Base-by-base conservation (phyloP, 23 red algal genomes). In the Cyanidium caldarium region DNA sequence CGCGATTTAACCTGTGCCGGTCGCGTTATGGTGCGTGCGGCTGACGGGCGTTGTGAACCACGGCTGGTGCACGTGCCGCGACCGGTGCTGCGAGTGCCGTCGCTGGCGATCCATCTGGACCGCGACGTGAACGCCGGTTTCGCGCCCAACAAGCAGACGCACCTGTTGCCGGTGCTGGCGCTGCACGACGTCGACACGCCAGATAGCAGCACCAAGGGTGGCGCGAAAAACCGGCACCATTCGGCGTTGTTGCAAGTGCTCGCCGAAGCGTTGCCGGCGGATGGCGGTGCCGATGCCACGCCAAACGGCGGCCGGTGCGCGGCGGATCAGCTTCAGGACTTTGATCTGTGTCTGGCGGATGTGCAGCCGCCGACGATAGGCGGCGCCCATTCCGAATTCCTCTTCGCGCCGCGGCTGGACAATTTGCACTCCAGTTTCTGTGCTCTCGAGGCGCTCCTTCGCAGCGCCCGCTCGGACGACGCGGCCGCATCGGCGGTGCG, bases 1-100 rank as follows among this genome's bases (percentile, higher is more conserved):
- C 79, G 86, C 16, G 86, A 91, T 65, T 72, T 91, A 20, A 91
- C 79, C 25, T 71, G 82, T 2, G 86, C 86, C 0, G 86, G 86
- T 13, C 71, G 86, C 25, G 86, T 91, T 3, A 44, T 91, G 29
- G 51, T 82, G 33, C 66, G 82, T 0, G 37, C 26, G 37, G 0
- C 34, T 13, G 33, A 38, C 0, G 68, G 58, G 7, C 3, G 3
- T 14, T n/a, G 31, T 16, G 42, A 25, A n/a, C 21, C 68, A 35
- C 65, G 65, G 7, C 73, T 91, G n/a, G 79, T 91, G 10, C 69
- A 39, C 17, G 58, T 91, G 0, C 14, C 29, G 3, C 31, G 66
- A 20, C 72, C 86, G 20, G 69, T 91, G 3, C 37, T 91, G 61
- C 57, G 86, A 46, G 79, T 91, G 29, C 86, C 86, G 38, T 84